A percentile compares a stretch with the other conserved stretches of the same genome.
Evolutionary conservation across 805 yeast genomes (phyloP).

Genomic region (Candida michaelii): DNA sequence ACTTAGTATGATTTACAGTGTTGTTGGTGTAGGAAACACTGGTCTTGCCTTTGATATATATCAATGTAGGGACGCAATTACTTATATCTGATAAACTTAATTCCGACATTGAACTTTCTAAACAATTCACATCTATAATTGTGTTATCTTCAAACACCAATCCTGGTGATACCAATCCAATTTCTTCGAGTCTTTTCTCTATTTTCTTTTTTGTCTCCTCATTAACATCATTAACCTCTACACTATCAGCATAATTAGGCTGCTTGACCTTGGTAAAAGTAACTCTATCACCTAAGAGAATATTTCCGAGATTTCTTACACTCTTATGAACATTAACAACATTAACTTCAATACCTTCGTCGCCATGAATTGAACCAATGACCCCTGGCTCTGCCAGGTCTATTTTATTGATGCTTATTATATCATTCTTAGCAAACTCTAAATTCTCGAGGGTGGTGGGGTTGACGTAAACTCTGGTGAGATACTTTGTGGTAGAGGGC

Average conservation of each 20-base stretch:
- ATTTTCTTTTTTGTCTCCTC: slow-evolving; percentile 22
- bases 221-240: not conserved
- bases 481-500: slow-evolving; percentile 26
- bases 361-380: slow-evolving; percentile 41
- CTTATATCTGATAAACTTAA: slow-evolving; percentile 29
- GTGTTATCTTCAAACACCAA: slow-evolving; percentile 24
- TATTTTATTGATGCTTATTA: slow-evolving; percentile 42
- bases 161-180: slow-evolving; percentile 64
- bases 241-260: slow-evolving; percentile 31
- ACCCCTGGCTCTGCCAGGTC: slow-evolving; percentile 48
- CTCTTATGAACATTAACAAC: slow-evolving; percentile 27
- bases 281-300: slow-evolving; percentile 50
- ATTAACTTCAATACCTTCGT: slow-evolving; percentile 29
- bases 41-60: slow-evolving; percentile 35
- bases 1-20: slow-evolving; percentile 21
- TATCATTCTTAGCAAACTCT: slow-evolving; percentile 45
- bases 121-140: slow-evolving; percentile 30
- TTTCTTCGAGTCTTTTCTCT: slow-evolving; percentile 47
- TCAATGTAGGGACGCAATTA: slow-evolving; percentile 38
- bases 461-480: slow-evolving; percentile 40
- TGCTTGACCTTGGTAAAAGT: slow-evolving; percentile 49
- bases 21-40: slow-evolving; percentile 6
- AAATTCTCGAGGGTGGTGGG: slow-evolving; percentile 46
- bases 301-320: slow-evolving; percentile 33
- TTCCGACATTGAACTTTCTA: slow-evolving; percentile 35